phyloP scores from a whole-genome alignment of 805 yeast species.

The Yamadazyma ubonensis region DNA sequence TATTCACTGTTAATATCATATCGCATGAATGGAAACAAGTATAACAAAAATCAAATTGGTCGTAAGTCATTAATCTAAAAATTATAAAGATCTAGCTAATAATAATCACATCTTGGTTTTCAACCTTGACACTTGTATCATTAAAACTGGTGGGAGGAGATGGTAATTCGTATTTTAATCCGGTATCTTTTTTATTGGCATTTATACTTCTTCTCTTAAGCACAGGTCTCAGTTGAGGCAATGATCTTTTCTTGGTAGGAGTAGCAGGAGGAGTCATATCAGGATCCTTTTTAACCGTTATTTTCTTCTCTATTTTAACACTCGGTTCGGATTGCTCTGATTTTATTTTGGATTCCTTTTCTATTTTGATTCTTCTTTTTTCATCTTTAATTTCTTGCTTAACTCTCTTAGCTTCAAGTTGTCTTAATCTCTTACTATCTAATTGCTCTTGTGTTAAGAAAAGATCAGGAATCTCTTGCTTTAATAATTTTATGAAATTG shows the following conservation, averaged over 20 bases:
- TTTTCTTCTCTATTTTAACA: background rate
- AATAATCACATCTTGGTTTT: slow-evolving; percentile 11
- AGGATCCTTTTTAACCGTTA: slow-evolving; percentile 2
- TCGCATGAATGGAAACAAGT: too few relatives aligned
- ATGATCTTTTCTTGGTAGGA: slow-evolving; percentile 11
- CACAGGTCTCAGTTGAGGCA: slow-evolving; percentile 16
- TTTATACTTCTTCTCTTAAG: slow-evolving; percentile 19
- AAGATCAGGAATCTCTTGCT: slow-evolving; percentile 55
- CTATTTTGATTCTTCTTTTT: slow-evolving; percentile 9
- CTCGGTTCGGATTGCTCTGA: slow-evolving; percentile 5
- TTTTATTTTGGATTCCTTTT: slow-evolving; percentile 6
- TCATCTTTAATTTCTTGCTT: slow-evolving; percentile 13
- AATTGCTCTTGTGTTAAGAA: slow-evolving; percentile 57
- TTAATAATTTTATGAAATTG: slow-evolving; percentile 62
- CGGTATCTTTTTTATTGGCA: slow-evolving; percentile 14
- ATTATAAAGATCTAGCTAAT: background rate
- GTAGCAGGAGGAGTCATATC: slow-evolving; percentile 17
- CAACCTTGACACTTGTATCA: slow-evolving; percentile 16
- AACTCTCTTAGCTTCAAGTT: slow-evolving; percentile 12
- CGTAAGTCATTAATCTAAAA: slow-evolving; percentile 8
- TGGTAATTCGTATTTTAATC: slow-evolving; percentile 23
- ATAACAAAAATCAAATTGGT: too few relatives aligned
- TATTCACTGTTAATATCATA: background rate
- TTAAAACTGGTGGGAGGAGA: slow-evolving; percentile 38
- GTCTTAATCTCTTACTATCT: slow-evolving; percentile 39